Percentiles rank a stretch among this genome's conserved stretches.
These are phyloP conservation scores for Massospora cicadina DNA, from an alignment of 371 early-diverging fungal species.

Conservation along the genomic window DNA sequence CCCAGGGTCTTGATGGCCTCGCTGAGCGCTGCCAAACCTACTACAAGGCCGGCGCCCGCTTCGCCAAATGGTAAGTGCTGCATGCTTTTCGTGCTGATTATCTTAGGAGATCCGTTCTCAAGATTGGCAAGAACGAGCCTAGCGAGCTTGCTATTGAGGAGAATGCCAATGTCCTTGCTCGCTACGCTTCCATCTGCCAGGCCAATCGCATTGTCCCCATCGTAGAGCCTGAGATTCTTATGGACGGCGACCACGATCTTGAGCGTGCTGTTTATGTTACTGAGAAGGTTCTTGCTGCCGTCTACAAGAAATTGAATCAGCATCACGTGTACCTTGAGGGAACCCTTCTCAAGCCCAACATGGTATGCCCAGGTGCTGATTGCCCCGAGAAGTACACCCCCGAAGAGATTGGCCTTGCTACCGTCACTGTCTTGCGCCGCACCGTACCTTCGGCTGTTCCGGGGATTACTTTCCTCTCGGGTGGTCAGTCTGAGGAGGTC, in stretches of 20 bases:
- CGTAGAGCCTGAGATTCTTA: slow-evolving; percentile 51
- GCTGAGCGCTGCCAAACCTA: slow-evolving; percentile 27
- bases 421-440: slow-evolving; percentile 28
- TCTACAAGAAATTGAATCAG: slow-evolving; percentile 28
- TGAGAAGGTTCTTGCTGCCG: slow-evolving; percentile 27
- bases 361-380: slow-evolving; percentile 32
- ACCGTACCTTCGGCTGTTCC: slow-evolving; percentile 40
- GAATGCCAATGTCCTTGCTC: slow-evolving; percentile 41
- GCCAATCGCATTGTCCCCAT: slow-evolving; percentile 39
- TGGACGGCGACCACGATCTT: slow-evolving; percentile 38
- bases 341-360: slow-evolving; percentile 42
- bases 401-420: slow-evolving; percentile 29
- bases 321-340: slow-evolving; percentile 41
- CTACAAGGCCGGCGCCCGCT: slow-evolving; percentile 30
- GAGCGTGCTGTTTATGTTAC: slow-evolving; percentile 26
- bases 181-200: slow-evolving; percentile 46
- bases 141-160: slow-evolving; percentile 28
- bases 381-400: slow-evolving; percentile 24
- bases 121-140: slow-evolving; percentile 25
- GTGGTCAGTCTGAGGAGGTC: slow-evolving; percentile 41
- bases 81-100: not conserved
- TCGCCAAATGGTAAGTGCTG: slow-evolving; percentile 37
- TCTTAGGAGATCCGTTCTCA: slow-evolving; percentile 26
- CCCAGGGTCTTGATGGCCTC: slow-evolving; percentile 41
- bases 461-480: slow-evolving; percentile 48